Evolutionary conservation across 495 filamentous ascomycete species (phyloP).

Genomic region (Penicillium macrosclerotiorum): DNA sequence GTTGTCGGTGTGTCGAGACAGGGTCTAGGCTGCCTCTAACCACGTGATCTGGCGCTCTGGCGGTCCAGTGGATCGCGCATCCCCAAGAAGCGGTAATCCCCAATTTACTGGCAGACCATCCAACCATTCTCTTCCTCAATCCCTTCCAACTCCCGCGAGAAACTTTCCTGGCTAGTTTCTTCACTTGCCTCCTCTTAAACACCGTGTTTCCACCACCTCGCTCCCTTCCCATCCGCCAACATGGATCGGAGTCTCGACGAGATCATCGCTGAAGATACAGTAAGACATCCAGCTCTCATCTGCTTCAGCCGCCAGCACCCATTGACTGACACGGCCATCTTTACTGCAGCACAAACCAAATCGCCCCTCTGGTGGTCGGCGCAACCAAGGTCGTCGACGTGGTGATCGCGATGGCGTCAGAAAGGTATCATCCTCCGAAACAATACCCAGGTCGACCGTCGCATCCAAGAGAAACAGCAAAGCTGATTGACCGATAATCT

Average conservation of each 20-base stretch:
- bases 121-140: conserved; percentile 2
- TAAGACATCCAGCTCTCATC: conserved; percentile 36
- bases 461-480: neutral
- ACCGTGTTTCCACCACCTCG: neutral
- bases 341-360: conserved; percentile 30
- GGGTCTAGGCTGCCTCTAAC: neutral
- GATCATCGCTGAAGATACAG: conserved; percentile 77
- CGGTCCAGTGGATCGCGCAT: conserved; percentile 1
- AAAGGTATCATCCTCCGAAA: conserved; percentile 57
- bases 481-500: conserved; percentile 34
- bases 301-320: neutral
- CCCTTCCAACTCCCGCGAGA: neutral
- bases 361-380: conserved; percentile 49
- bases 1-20: too few species aligned
- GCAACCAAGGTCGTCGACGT: conserved; percentile 62
- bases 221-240: conserved; percentile 11
- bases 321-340: conserved; percentile 10
- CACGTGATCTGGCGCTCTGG: conserved; percentile 7
- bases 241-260: conserved; percentile 87
- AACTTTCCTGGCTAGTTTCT: neutral
- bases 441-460: neutral
- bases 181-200: neutral
- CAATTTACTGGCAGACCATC: neutral
- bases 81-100: conserved; percentile 2
- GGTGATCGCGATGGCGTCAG: conserved; percentile 62